A percentile compares a stretch with the other conserved stretches of the same genome.
Evolutionary conservation across 1,284 basidiomycete species (phyloP).

Genomic region (Cryptococcus hybrid): DNA sequence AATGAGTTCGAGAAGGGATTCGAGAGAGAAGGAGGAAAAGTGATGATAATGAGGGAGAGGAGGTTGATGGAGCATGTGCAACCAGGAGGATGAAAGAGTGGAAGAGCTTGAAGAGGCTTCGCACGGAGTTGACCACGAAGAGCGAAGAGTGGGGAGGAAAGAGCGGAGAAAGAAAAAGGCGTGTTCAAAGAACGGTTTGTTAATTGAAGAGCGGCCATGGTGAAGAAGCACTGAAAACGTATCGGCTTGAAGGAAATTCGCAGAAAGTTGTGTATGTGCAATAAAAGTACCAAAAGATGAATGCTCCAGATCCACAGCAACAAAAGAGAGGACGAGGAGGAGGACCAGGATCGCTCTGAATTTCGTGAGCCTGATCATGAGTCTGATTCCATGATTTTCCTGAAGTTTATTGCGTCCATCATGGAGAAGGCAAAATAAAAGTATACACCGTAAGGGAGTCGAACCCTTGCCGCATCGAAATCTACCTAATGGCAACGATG

Average conservation of each 20-base stretch:
- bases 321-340: too few species aligned
- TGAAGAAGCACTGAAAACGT: not conserved
- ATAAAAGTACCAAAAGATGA: not conserved
- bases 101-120: constrained; percentile 22
- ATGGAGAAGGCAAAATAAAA: too few species aligned
- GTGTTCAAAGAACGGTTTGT: not conserved
- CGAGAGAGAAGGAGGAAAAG: constrained; percentile 38
- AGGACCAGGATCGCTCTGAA: too few species aligned
- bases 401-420: too few species aligned
- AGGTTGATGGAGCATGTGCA: constrained; percentile 1
- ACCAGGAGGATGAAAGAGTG: constrained; percentile 6
- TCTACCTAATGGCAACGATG: too few species aligned
- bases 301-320: too few species aligned
- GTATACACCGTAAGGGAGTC: too few species aligned
- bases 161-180: not conserved
- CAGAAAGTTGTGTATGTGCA: not conserved
- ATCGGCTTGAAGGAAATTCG: not conserved
- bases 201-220: not conserved
- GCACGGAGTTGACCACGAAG: constrained; percentile 30
- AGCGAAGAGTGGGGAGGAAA: constrained; percentile 11
- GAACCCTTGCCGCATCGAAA: too few species aligned
- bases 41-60: constrained; percentile 6
- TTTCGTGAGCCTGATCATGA: too few species aligned
- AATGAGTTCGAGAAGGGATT: constrained; percentile 71
- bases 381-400: too few species aligned